phyloP scores from a whole-genome alignment of 2,329 filamentous ascomycete species.

The Mollisiaceae sp. region DNA sequence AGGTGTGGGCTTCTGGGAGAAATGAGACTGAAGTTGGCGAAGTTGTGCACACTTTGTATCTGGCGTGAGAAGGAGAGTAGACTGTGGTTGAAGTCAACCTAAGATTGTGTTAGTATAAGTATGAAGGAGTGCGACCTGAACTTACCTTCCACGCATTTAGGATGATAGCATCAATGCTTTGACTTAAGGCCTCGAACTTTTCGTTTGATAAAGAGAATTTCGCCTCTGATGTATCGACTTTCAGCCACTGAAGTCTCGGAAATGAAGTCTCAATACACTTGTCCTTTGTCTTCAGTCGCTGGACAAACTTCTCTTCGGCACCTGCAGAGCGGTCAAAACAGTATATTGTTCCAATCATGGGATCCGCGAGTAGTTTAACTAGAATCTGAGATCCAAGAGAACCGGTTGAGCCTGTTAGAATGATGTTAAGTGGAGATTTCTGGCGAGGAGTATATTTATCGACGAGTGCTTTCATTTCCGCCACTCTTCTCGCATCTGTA shows the following conservation, averaged over 20 bases:
- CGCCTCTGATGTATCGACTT: neutral
- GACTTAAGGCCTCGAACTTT: neutral
- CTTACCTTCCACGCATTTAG: conserved; percentile 4
- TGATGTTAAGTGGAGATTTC: neutral
- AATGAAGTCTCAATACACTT: neutral
- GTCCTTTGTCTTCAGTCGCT: neutral
- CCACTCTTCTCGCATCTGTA: neutral
- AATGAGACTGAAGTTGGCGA: neutral
- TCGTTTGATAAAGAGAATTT: neutral
- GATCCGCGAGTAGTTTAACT: neutral
- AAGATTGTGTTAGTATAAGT: neutral
- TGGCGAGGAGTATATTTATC: neutral
- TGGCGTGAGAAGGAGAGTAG: neutral
- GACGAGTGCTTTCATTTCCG: neutral
- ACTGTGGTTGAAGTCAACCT: conserved; percentile 2
- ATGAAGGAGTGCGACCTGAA: neutral
- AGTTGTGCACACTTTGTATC: neutral
- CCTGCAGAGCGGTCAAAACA: neutral
- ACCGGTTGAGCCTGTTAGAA: neutral
- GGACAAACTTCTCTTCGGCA: neutral
- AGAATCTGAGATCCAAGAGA: neutral
- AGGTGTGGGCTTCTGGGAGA: neutral
- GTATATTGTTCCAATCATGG: neutral
- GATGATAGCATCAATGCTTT: neutral
- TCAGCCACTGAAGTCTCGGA: neutral